Base-by-base conservation (phyloP, 2,329 filamentous ascomycete genomes). In the Neoscytalidium dimidiatum region DNA sequence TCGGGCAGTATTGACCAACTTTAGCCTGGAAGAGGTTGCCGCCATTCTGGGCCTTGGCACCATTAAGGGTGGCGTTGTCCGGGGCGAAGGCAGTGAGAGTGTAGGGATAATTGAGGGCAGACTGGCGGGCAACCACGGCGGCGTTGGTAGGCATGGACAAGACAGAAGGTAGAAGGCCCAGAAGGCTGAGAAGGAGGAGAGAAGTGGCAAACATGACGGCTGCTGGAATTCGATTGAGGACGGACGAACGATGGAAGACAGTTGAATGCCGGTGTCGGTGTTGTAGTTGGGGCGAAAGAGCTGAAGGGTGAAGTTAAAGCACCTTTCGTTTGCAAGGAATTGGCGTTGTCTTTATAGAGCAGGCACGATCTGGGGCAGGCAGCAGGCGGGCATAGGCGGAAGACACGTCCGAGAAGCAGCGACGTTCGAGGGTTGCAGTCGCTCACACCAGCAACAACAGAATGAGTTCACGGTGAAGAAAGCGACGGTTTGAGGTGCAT, bases 31-130 rank as follows among this genome's bases (percentile, higher is more conserved):
- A 69, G 31, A 71, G 65, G 19, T 49, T 60, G 11, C 67, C 65
- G 14, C 66, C 63, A 17, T 66, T 58, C 38, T 71, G 62, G 11
- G 66, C 62, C 58, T 71, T 71, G 5, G 67, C 63, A 9, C 66
- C 69, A 58, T 71, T 67, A 57, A 67, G 60, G 5, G 35, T 56
- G 2, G 49, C n/a, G 21, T 69, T 62, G 28, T 51, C 44, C 8
- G 66, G 67, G 17, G 52, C 62, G 31, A 68, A 69, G 29, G 65
- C 67, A 3, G 65, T 69, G 28, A 70, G 52, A 13, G 68, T 69
- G 57, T 67, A 63, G 9, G 28, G 44, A n/a, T 26, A 14, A 31
- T 33, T 11, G 2, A 57, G 62, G 14, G 28, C 7, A 9, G 53
- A 31, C 26, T 46, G 56, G 2, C 56, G 38, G 19, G 56, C 38